Evolutionary conservation across 306 rosid genomes (phyloP), one percentile per base, ranked within the genome.

Genomic region (Lathyrus sativus): DNA sequence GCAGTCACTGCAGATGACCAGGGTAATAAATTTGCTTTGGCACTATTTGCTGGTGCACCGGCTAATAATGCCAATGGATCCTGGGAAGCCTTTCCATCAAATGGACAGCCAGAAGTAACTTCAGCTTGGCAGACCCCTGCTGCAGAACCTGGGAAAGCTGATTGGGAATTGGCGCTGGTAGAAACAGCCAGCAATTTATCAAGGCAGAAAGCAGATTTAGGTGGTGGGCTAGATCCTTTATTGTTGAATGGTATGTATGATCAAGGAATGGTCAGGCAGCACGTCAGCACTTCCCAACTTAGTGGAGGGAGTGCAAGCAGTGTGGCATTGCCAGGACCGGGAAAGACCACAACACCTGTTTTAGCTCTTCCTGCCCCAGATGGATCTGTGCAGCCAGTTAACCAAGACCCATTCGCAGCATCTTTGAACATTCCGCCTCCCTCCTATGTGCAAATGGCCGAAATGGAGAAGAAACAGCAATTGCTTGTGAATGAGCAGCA

Each of bases 361-460:
- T 81, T 93, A 81, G 99, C 99, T 72, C 97, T 93, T 58, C 99
- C 99, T 0, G 99, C 99, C 2, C 99, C 99, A 2, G 99, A 90
- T 67, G 99, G 99, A 65, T 77, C 97, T 0, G 95, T 93, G 31
- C 86, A 83, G 80, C 62, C 95, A 5, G 83, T 88, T n/a, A 93
- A 93, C 67, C 95, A 88, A 81, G 99, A 93, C 19, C 99, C 99
- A 0, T 93, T 93, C 13, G 92, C 95, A 0, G 97, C 99, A 24
- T 93, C 99, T 0, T 73, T 87, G 73, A 72, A n/a, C 48, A 13
- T 93, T 67, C 96, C 99, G 3, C 95, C 99, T 0, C 99, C 99
- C 0, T 85, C 99, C 0, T 93, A 90, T 76, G 99, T 93, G 76
- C 99, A 93, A 75, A 90, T 93, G 99, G 86, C 91, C 0, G 99